Evolutionary conservation across 192 early-diverging fungal species (phyloP).

Genomic region (Podila verticillata): DNA sequence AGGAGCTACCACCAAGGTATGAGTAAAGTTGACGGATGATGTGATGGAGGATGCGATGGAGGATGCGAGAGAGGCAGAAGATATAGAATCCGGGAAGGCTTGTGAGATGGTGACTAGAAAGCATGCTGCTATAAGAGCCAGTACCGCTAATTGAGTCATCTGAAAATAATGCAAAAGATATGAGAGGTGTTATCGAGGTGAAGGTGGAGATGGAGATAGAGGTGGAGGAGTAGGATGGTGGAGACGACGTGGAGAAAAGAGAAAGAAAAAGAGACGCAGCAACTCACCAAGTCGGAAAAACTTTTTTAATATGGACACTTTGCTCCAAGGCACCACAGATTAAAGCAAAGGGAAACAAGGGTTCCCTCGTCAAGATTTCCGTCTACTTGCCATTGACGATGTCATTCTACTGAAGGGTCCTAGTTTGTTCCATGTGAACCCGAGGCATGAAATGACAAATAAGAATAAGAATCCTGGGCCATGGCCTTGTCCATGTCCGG

Average conservation of each 20-base stretch:
- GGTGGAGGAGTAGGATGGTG: too few species aligned
- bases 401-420: not conserved
- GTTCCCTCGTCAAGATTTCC: not conserved
- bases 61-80: not conserved
- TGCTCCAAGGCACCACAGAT: too few species aligned
- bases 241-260: too few species aligned
- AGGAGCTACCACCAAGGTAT: not conserved
- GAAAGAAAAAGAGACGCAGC: too few species aligned
- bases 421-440: not conserved
- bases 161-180: not conserved
- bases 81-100: not conserved
- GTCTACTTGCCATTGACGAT: not conserved
- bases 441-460: not conserved
- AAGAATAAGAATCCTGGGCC: not conserved
- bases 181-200: too few species aligned
- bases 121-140: not conserved
- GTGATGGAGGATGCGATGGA: not conserved
- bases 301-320: too few species aligned
- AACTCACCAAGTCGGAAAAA: too few species aligned
- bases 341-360: not conserved
- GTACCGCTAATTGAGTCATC: not conserved
- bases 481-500: not conserved
- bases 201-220: too few species aligned
- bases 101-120: not conserved
- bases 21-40: not conserved